Evolutionary conservation across 108 stramenopile genomes (phyloP).

Genomic region (Cylindrotheca fusiformis): DNA sequence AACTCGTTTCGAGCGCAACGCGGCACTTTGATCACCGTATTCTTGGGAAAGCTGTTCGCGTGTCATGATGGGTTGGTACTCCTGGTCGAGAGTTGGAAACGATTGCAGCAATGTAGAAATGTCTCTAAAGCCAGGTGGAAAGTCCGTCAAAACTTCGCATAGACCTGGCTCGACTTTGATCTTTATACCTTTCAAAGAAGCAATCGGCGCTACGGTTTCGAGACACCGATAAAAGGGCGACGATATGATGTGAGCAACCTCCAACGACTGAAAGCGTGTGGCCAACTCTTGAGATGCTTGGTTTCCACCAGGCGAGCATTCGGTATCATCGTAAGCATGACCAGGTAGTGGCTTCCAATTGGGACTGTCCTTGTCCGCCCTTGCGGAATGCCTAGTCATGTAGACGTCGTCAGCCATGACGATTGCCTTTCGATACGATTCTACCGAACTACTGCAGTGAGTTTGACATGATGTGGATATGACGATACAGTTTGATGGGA

Average conservation of each 20-base stretch:
- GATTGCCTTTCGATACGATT: no score
- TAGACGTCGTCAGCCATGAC: background rate
- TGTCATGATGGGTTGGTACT: background rate
- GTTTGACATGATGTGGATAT: no score
- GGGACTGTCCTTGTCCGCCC: background rate
- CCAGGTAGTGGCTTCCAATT: background rate
- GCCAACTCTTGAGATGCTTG: background rate
- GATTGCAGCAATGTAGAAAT: background rate
- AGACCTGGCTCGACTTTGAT: background rate
- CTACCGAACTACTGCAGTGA: no score
- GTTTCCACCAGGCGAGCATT: background rate
- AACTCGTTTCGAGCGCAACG: background rate
- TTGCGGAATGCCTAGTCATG: background rate
- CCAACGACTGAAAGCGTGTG: background rate
- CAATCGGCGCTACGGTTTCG: background rate
- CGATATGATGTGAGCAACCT: background rate
- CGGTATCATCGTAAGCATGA: background rate
- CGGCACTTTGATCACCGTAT: background rate
- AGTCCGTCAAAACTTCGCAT: background rate
- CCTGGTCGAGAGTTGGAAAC: background rate
- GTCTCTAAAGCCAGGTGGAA: background rate
- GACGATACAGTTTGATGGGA: no score
- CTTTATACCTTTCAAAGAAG: background rate
- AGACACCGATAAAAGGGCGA: background rate
- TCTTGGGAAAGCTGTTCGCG: background rate